Evolutionary conservation across 192 early-diverging fungal genomes (phyloP), one percentile per base, ranked within the genome.

Genomic region (Backusella sp.): DNA sequence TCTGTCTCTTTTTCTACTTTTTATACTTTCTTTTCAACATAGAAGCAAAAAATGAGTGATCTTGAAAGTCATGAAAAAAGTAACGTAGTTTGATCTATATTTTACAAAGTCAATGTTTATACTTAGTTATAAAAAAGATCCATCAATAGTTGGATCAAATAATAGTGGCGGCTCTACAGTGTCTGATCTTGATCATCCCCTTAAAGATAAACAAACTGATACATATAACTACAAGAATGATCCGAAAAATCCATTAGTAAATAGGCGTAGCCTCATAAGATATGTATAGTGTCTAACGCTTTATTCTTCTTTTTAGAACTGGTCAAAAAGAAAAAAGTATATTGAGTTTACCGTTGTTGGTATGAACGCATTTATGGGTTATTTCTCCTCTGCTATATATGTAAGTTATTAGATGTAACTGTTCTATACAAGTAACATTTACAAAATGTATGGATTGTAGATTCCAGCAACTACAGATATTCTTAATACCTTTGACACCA

Each of bases 361-460:
- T 21, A 49, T 73, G 9, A 73, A 68, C 66, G 37, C 70, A 66
- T 73, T 78, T 28, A 78, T 78, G 65, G 72, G 77, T 15, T 78
- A 78, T 37, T 78, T 78, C 6, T 73, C 77, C 4, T 73, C 72
- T 23, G 41, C 77, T 0, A 68, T 73, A 11, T 73, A 78, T 19
- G 77, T 78, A 69, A 73, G 66, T 37, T 15, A 9, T 41, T 36
- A 32, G 32, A 49, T 30, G 19, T 28, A 28, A 46, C 37, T 49
- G 4, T 70, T 41, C 1, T 46, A n/a, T 70, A 15, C 5, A 70
- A 14, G 36, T 23, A 41, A 46, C 1, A 23, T 70, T 26, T 49
- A 49, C 15, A 49, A n/a, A 49, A 17, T 44, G 2, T 62, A 65
- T 21, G 9, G 17, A 7, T 30, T 46, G n/a, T 68, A 78, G 77